Conservation (phyloP, 1,284 basidiomycete species). For the Sphagnurus paluster region DNA sequence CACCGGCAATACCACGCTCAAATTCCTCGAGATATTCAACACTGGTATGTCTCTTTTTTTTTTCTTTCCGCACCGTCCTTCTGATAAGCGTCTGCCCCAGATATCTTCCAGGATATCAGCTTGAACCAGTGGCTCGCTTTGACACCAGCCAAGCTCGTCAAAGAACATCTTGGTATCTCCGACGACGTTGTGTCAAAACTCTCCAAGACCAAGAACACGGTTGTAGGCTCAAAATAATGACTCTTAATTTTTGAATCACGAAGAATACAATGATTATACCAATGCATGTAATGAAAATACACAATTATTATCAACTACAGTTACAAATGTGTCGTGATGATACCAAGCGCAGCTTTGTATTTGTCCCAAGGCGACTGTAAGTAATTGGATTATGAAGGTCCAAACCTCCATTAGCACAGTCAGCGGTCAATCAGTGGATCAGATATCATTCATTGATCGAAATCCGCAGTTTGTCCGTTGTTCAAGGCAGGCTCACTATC, state of each 20-base stretch:
- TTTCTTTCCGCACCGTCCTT: not conserved
- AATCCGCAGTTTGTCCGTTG: no score
- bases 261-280: not conserved
- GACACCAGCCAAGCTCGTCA: conserved; percentile 60
- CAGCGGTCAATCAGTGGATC: no score
- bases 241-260: no score
- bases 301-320: no score
- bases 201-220: conserved; percentile 53
- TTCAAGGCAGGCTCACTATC: no score
- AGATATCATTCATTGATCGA: no score
- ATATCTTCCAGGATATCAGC: conserved; percentile 63
- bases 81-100: conserved; percentile 27
- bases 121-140: conserved; percentile 70
- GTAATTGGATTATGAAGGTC: no score
- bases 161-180: conserved; percentile 57
- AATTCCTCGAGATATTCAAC: conserved; percentile 67
- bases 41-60: conserved; percentile 36
- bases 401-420: no score
- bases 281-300: no score
- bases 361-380: no score
- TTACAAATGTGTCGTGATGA: no score
- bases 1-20: conserved; percentile 61
- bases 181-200: conserved; percentile 52
- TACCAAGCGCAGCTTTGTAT: no score
- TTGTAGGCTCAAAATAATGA: conserved; percentile 38